Percentiles rank a stretch among this genome's conserved stretches.
Conservation (phyloP, 2,329 filamentous ascomycete genomes). For the Epichloe scottii region DNA sequence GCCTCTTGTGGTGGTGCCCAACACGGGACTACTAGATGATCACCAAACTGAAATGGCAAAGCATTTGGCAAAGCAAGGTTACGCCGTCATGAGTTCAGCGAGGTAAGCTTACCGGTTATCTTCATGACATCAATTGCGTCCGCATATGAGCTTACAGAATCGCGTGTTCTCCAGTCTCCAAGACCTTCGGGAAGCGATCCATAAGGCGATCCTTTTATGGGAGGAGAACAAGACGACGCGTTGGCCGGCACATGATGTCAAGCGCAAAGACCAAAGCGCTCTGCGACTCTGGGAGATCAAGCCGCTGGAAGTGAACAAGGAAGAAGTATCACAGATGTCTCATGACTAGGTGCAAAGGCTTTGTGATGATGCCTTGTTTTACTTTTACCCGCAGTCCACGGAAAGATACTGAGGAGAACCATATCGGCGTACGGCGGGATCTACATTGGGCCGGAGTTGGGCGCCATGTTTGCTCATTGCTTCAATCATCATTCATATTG, state of each 20-base stretch:
- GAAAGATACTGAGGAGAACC: not conserved
- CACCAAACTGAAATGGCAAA: slow-evolving; percentile 82
- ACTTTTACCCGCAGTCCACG: not conserved
- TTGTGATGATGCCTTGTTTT: slow-evolving; percentile 6
- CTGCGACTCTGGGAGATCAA: slow-evolving; percentile 24
- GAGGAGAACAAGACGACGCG: slow-evolving; percentile 22
- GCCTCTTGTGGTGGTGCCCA: slow-evolving; percentile 81
- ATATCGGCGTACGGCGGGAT: not conserved
- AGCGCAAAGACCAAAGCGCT: slow-evolving; percentile 2
- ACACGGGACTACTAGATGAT: slow-evolving; percentile 69
- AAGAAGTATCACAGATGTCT: slow-evolving; percentile 25
- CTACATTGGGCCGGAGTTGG: not conserved
- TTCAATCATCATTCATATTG: not conserved
- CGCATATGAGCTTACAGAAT: not conserved
- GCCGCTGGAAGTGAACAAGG: slow-evolving; percentile 19
- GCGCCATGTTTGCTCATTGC: not conserved
- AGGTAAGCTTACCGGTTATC: slow-evolving; percentile 32
- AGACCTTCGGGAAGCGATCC: slow-evolving; percentile 24
- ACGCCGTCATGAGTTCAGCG: slow-evolving; percentile 59
- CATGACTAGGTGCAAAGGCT: slow-evolving; percentile 23
- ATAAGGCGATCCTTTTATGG: slow-evolving; percentile 23
- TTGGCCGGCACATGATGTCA: slow-evolving; percentile 20
- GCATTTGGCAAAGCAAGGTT: slow-evolving; percentile 60
- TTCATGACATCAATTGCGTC: not conserved
- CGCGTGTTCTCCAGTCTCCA: slow-evolving; percentile 11